Evolutionary conservation across 495 filamentous ascomycete species (phyloP).

Genomic region (Aspergillus campestris): DNA sequence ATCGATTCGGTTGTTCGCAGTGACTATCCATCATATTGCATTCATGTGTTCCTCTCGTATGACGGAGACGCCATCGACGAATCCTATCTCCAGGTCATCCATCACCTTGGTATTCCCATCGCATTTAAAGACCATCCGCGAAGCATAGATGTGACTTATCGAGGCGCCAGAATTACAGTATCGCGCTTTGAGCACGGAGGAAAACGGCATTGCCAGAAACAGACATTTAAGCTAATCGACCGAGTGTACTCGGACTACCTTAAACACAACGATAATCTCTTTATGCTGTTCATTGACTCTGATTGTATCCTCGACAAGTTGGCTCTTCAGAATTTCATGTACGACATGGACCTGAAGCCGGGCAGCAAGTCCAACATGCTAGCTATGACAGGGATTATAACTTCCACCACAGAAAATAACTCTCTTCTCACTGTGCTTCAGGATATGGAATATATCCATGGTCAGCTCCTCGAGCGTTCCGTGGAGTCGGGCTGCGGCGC

Average conservation of each 20-base stretch:
- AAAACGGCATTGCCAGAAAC: slow-evolving; percentile 89
- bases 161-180: slow-evolving; percentile 74
- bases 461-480: slow-evolving; percentile 92
- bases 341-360: slow-evolving; percentile 97
- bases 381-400: slow-evolving; percentile 98
- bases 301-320: slow-evolving; percentile 92
- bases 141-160: slow-evolving; percentile 86
- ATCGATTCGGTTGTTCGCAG: slow-evolving; percentile 90
- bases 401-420: slow-evolving; percentile 84
- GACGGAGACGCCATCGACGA: slow-evolving; percentile 87
- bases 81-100: slow-evolving; percentile 80
- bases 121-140: slow-evolving; percentile 70
- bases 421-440: slow-evolving; percentile 86
- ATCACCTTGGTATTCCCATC: slow-evolving; percentile 77
- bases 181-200: slow-evolving; percentile 92
- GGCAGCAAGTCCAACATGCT: slow-evolving; percentile 90
- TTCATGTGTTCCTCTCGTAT: slow-evolving; percentile 95
- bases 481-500: slow-evolving; percentile 94
- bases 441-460: slow-evolving; percentile 98
- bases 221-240: slow-evolving; percentile 90
- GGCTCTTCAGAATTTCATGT: slow-evolving; percentile 97
- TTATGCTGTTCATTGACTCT: slow-evolving; percentile 96
- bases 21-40: slow-evolving; percentile 87
- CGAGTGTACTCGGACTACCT: slow-evolving; percentile 87
- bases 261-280: slow-evolving; percentile 82